These are phyloP conservation scores for Herpetospermum pedunculosum DNA, from an alignment of 306 rosid species.

Conservation along the genomic window DNA sequence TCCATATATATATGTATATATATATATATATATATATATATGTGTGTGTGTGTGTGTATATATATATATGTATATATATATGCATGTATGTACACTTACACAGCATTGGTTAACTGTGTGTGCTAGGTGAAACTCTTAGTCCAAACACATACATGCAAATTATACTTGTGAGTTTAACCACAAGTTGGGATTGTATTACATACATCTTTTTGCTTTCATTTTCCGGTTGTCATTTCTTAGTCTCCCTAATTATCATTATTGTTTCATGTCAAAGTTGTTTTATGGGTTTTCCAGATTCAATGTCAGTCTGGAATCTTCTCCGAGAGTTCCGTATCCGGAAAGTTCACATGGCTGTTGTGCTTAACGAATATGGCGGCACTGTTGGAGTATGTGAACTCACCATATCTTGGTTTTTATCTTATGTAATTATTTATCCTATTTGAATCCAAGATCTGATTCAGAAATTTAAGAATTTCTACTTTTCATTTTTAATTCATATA, in stretches of 20 bases:
- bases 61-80: neutral
- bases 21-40: too few species aligned
- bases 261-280: conserved; percentile 18
- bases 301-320: conserved; percentile 99
- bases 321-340: conserved; percentile 95
- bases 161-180: neutral
- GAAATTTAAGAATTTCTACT: neutral
- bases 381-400: conserved; percentile 63
- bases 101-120: neutral
- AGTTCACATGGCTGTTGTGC: conserved; percentile 99
- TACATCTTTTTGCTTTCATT: neutral
- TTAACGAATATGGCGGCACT: conserved; percentile 98
- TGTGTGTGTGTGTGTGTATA: neutral
- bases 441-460: neutral
- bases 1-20: too few species aligned
- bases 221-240: neutral
- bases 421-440: neutral
- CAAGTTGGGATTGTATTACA: neutral
- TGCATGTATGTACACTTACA: neutral
- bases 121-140: neutral
- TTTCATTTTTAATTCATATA: neutral
- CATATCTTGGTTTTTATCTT: conserved; percentile 1
- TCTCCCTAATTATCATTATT: conserved; percentile 1
- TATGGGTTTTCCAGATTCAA: conserved; percentile 67
- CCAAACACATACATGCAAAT: neutral